phyloP scores from a whole-genome alignment of 805 yeast genomes.

The Candida xiaguanensis region DNA sequence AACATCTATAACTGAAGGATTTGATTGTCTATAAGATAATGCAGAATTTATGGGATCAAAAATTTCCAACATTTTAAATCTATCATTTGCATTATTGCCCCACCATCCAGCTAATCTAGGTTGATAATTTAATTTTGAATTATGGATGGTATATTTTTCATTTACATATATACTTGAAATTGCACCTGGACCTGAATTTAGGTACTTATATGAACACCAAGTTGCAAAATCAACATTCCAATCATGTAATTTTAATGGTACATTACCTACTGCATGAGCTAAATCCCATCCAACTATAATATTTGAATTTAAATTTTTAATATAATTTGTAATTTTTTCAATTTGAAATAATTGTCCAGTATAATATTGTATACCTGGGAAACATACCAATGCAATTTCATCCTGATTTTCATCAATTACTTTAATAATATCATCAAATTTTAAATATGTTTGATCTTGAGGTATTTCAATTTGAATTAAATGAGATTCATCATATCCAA shows the following conservation, averaged over 20 bases:
- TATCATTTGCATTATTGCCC: constrained; percentile 71
- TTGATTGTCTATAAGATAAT: constrained; percentile 82
- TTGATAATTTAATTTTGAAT: constrained; percentile 28
- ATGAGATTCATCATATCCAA: constrained; percentile 50
- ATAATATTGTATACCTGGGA: constrained; percentile 89
- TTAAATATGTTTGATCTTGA: constrained; percentile 51
- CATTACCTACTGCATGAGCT: constrained; percentile 94
- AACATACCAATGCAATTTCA: constrained; percentile 66
- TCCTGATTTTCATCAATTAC: constrained; percentile 55
- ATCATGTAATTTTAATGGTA: constrained; percentile 69
- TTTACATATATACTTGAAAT: constrained; percentile 85
- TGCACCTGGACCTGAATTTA: constrained; percentile 92
- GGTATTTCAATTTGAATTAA: constrained; percentile 64
- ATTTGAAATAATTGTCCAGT: constrained; percentile 88
- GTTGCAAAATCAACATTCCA: constrained; percentile 93
- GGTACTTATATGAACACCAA: constrained; percentile 91
- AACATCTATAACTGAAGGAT: constrained; percentile 84
- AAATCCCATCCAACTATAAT: constrained; percentile 87
- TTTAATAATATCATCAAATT: constrained; percentile 60
- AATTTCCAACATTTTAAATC: constrained; percentile 76
- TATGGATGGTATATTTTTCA: constrained; percentile 39
- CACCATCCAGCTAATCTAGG: constrained; percentile 96
- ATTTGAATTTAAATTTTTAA: constrained; percentile 37
- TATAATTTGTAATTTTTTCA: constrained; percentile 59
- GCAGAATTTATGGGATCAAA: constrained; percentile 87